These are phyloP conservation scores for Saccharum hybrid DNA, from an alignment of 202 grass and related monocot species.

Conservation along the genomic window DNA sequence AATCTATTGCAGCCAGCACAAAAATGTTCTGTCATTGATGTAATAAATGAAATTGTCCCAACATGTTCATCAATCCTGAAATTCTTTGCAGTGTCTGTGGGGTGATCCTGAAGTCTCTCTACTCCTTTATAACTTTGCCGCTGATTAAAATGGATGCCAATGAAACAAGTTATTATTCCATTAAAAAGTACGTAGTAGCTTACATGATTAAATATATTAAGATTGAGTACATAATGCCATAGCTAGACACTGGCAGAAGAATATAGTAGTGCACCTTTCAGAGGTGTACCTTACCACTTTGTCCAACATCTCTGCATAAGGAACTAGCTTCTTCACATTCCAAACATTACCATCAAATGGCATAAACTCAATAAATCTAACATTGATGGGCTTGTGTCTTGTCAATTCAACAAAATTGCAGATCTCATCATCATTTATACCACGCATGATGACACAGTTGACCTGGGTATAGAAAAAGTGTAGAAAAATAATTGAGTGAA, in stretches of 20 bases:
- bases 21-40: conserved; percentile 99
- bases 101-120: conserved; percentile 79
- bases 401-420: conserved; percentile 93
- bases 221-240: conserved; percentile 1
- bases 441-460: conserved; percentile 96
- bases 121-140: conserved; percentile 63
- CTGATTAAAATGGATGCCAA: conserved; percentile 55
- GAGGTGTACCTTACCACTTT: conserved; percentile 90
- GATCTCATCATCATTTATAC: conserved; percentile 95
- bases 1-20: conserved; percentile 95
- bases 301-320: conserved; percentile 93
- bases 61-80: conserved; percentile 75
- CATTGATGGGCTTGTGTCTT: conserved; percentile 79
- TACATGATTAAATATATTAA: conserved; percentile 30
- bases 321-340: conserved; percentile 94
- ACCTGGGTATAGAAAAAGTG: conserved; percentile 50
- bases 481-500: not conserved
- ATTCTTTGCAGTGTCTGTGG: conserved; percentile 82
- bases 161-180: conserved; percentile 5
- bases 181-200: conserved; percentile 24
- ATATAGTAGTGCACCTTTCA: conserved; percentile 45
- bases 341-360: conserved; percentile 99
- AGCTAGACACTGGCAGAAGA: conserved; percentile 15
- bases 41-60: conserved; percentile 97
- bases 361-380: conserved; percentile 99